These are phyloP conservation scores for Diutina sp. DNA, from an alignment of 1,139 yeast species.

Conservation along the genomic window DNA sequence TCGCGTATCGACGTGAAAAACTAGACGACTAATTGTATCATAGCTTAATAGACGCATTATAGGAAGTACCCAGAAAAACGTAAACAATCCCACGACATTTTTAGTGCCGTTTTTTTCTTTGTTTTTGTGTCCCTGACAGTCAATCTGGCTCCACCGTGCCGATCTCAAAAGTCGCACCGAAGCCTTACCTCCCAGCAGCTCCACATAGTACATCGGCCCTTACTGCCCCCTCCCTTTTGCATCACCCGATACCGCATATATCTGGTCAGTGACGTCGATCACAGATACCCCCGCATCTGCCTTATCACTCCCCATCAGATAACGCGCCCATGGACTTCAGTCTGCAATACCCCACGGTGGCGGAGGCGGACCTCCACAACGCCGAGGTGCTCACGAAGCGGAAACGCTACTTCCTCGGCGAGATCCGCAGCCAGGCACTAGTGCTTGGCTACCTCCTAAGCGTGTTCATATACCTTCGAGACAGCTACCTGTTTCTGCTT, in stretches of 20 bases:
- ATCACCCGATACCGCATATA: background rate
- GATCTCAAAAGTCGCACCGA: background rate
- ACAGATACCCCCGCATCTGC: too few species aligned
- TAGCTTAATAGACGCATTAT: constrained; percentile 1
- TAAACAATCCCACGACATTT: too few species aligned
- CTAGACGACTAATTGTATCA: background rate
- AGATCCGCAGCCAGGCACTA: constrained; percentile 18
- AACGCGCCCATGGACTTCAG: background rate
- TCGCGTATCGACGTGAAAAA: constrained; percentile 5
- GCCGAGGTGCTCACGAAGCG: constrained; percentile 24
- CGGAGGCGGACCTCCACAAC: constrained; percentile 24
- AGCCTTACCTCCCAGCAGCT: background rate
- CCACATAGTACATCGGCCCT: background rate
- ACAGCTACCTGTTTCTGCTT: constrained; percentile 19
- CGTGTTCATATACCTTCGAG: constrained; percentile 22
- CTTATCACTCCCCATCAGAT: background rate
- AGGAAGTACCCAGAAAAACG: background rate
- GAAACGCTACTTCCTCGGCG: constrained; percentile 24
- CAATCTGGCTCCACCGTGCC: background rate
- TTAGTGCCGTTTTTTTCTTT: too few species aligned
- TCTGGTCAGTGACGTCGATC: background rate
- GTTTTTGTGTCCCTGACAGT: background rate
- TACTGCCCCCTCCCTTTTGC: background rate
- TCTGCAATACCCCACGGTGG: constrained; percentile 19
- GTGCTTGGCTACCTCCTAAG: constrained; percentile 19